Evolutionary conservation across 2,329 filamentous ascomycete genomes (phyloP).

Genomic region (Delphinella strobiligena): DNA sequence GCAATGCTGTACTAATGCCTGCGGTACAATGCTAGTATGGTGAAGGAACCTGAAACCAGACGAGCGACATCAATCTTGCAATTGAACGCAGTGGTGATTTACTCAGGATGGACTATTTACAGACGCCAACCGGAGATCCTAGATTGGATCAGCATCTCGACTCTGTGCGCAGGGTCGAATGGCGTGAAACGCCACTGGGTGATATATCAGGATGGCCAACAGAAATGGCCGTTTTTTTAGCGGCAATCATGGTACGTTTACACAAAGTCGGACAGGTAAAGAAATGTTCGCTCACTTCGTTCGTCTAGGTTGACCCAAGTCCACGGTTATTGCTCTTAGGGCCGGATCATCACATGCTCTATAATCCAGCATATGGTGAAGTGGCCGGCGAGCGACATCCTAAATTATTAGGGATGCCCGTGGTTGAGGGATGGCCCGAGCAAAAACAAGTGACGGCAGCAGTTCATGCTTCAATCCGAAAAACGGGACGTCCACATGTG

Average conservation of each 20-base stretch:
- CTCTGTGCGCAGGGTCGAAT: slow-evolving; percentile 4
- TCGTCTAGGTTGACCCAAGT: too few relatives aligned
- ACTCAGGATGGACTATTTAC: not conserved
- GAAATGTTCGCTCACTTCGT: too few relatives aligned
- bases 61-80: too few relatives aligned
- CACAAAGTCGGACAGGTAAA: too few relatives aligned
- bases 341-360: slow-evolving; percentile 7
- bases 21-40: too few relatives aligned
- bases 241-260: slow-evolving; percentile 6
- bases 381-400: slow-evolving; percentile 9
- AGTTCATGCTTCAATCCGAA: not conserved
- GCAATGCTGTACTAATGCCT: too few relatives aligned
- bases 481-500: slow-evolving; percentile 1
- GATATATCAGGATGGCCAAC: slow-evolving; percentile 6
- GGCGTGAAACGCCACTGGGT: slow-evolving; percentile 9
- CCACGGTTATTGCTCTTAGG: slow-evolving; percentile 9
- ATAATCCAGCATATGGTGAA: slow-evolving; percentile 8
- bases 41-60: too few relatives aligned
- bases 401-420: not conserved
- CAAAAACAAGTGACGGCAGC: not conserved
- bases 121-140: not conserved
- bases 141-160: slow-evolving; percentile 3
- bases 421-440: slow-evolving; percentile 1
- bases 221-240: slow-evolving; percentile 8
- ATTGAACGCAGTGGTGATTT: too few relatives aligned